Evolutionary conservation across 805 yeast genomes (phyloP), one percentile per base, ranked within the genome.

Genomic region (Jamesozyma jinghongensis): DNA sequence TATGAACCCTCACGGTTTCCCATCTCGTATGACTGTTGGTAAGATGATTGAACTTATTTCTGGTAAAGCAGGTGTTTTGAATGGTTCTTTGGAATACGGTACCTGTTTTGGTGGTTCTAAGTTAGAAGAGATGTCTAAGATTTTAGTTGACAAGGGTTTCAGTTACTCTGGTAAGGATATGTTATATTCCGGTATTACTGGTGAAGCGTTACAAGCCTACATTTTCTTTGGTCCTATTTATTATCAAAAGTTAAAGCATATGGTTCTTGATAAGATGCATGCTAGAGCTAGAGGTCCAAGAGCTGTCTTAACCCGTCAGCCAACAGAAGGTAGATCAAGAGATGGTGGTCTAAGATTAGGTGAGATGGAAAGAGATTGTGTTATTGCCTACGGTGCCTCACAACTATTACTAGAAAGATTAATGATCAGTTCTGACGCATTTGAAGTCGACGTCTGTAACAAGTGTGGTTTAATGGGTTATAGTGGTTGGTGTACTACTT

Each of bases 331-430:
- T 74, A 77, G 98, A 65, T 86, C 97, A 2, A 77, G 98, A 65
- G 98, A 92, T 65, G 98, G 98, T 76, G 98, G 98, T 61, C 74
- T 92, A 61, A 81, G 98, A 71, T 74, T 92, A 63, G 98, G 98
- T 56, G 98, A 92, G 69, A 92, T 92, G 98, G 98, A 92, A 65
- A 83, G 98, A 67, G 98, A 92, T 70, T 92, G 98, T 81, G 95
- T 92, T 49, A 94, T 92, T 66, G 98, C 98, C 1, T 92, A 92
- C 56, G 98, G 98, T 57, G 98, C 98, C 1, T 88, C 97, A 4
- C 97, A 90, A 65, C 69, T 92, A 51, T 71, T 92, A 50, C 68
- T 92, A 46, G 98, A 92, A 66, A 79, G 98, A 65, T 73, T 92
- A 56, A 92, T 92, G 98, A 68, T 88, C 38, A 85, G 95, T 40